These are phyloP conservation scores for Tylopilus rubrobrunneus DNA, from an alignment of 768 basidiomycete species.

Conservation along the genomic window DNA sequence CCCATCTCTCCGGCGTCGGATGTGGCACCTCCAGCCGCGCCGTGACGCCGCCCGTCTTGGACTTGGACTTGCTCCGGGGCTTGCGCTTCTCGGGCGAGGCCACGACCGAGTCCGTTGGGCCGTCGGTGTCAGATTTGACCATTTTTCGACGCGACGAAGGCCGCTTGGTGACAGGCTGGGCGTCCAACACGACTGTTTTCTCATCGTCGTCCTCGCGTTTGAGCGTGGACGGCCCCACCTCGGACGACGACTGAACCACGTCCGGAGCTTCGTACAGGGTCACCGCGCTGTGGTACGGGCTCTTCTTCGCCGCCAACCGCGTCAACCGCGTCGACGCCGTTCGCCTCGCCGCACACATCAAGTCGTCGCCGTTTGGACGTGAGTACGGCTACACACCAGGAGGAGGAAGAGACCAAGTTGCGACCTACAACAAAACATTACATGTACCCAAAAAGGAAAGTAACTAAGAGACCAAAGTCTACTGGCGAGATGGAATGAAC, in stretches of 20 bases:
- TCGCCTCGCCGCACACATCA: conserved; percentile 7
- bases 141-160: not conserved
- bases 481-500: conserved; percentile 9
- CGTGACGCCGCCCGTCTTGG: conserved; percentile 44
- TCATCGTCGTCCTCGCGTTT: conserved; percentile 17
- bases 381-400: no score
- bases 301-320: conserved; percentile 36
- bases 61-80: conserved; percentile 44
- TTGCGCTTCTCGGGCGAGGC: conserved; percentile 26
- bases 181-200: no score
- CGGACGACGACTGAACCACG: not conserved
- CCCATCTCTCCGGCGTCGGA: conserved; percentile 64
- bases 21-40: conserved; percentile 57
- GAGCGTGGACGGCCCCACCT: conserved; percentile 14
- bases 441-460: no score
- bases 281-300: conserved; percentile 42
- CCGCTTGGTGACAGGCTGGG: no score
- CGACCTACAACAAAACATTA: no score
- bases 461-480: no score
- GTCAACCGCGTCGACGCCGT: conserved; percentile 29
- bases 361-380: no score
- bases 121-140: not conserved
- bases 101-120: not conserved
- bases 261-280: conserved; percentile 34
- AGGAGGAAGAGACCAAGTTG: no score